A percentile compares a stretch with the other conserved stretches of the same genome.
phyloP scores from a whole-genome alignment of 164 flowering plant species.

The Magnolia kwangsiensis region DNA sequence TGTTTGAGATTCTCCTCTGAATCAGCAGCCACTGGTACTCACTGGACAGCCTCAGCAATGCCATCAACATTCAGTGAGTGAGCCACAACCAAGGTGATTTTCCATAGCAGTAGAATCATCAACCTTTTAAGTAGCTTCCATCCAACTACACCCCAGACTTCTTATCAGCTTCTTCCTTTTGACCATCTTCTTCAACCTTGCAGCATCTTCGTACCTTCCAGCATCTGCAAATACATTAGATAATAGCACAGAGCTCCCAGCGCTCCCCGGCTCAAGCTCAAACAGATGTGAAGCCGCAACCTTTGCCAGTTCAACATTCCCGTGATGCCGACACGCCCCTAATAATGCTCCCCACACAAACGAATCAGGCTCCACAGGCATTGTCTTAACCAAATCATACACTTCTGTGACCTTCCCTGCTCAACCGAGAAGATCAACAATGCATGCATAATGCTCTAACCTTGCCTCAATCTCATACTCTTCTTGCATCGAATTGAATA shows the following conservation, averaged over 20 bases:
- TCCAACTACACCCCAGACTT: slow-evolving; percentile 71
- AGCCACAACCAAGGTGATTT: too few species aligned
- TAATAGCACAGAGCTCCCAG: slow-evolving; percentile 49
- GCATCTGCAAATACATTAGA: slow-evolving; percentile 55
- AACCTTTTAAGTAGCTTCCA: slow-evolving; percentile 24
- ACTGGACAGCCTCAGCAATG: too few species aligned
- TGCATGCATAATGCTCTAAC: slow-evolving; percentile 80
- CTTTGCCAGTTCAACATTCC: slow-evolving; percentile 68
- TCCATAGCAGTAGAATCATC: not conserved
- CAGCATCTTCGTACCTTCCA: slow-evolving; percentile 57
- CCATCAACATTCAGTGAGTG: too few species aligned
- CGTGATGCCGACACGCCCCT: slow-evolving; percentile 74
- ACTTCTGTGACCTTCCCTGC: slow-evolving; percentile 74
- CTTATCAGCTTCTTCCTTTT: slow-evolving; percentile 43
- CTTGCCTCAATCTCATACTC: slow-evolving; percentile 55
- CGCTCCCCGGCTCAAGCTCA: slow-evolving; percentile 63
- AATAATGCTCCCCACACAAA: slow-evolving; percentile 90
- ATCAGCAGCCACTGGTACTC: too few species aligned
- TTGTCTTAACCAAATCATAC: slow-evolving; percentile 48
- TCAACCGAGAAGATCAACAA: slow-evolving; percentile 83
- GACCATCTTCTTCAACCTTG: slow-evolving; percentile 48
- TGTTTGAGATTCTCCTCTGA: too few species aligned
- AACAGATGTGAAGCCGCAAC: slow-evolving; percentile 53
- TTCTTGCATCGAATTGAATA: slow-evolving; percentile 57
- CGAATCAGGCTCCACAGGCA: slow-evolving; percentile 69